Conservation (phyloP, 371 early-diverging fungal genomes). For the Entomophthora muscae region DNA sequence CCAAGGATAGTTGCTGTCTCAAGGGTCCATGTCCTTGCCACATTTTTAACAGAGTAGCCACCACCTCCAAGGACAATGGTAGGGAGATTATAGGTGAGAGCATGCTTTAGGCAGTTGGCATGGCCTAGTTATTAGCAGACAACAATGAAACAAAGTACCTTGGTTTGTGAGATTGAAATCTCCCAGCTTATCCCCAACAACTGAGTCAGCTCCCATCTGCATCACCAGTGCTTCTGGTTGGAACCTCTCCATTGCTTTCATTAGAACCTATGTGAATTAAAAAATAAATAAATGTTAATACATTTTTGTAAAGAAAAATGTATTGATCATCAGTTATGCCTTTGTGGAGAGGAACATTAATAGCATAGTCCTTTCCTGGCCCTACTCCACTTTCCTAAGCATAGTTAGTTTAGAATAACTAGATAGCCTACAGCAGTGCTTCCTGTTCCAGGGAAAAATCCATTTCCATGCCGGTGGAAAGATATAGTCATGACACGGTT, state of each 20-base stretch:
- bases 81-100: constrained; percentile 65
- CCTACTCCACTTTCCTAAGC: constrained; percentile 60
- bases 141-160: not conserved
- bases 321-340: constrained; percentile 95
- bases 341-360: constrained; percentile 94
- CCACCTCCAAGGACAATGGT: constrained; percentile 84
- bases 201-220: constrained; percentile 77
- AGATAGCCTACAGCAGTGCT: constrained; percentile 31
- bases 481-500: constrained; percentile 86
- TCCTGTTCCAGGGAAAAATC: constrained; percentile 91
- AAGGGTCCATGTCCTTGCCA: constrained; percentile 29
- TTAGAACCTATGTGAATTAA: not conserved
- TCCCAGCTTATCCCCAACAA: constrained; percentile 88
- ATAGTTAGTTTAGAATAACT: constrained; percentile 56
- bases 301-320: constrained; percentile 71
- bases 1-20: not conserved
- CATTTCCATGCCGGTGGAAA: constrained; percentile 84
- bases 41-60: constrained; percentile 87
- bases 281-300: constrained; percentile 28
- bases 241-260: constrained; percentile 76
- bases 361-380: constrained; percentile 77
- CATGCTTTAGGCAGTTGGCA: constrained; percentile 66
- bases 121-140: constrained; percentile 27
- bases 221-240: constrained; percentile 58
- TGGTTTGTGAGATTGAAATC: constrained; percentile 87